These are phyloP conservation scores for Globisporangium polare DNA, from an alignment of 352 stramenopile species.

Conservation along the genomic window DNA sequence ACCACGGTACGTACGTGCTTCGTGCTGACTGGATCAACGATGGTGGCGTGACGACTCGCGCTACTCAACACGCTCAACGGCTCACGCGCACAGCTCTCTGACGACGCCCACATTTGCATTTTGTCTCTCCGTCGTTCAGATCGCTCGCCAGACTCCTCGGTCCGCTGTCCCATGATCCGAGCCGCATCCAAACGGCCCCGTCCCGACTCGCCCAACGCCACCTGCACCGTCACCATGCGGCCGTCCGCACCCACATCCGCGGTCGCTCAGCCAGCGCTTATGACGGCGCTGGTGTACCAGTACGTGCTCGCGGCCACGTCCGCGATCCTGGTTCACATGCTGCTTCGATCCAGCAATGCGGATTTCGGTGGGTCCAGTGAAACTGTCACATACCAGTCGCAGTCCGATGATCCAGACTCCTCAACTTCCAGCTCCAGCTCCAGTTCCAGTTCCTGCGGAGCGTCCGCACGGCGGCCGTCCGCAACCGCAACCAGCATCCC, in stretches of 20 bases:
- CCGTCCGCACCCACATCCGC: neutral
- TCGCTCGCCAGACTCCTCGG: neutral
- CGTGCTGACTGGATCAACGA: neutral
- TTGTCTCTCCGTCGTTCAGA: neutral
- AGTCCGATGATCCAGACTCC: neutral
- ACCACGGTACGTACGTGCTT: neutral
- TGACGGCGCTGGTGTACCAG: constrained; percentile 1
- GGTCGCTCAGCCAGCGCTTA: neutral
- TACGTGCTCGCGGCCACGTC: constrained; percentile 7
- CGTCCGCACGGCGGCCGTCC: neutral
- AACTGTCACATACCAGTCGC: neutral
- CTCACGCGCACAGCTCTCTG: neutral
- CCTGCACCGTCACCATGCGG: neutral
- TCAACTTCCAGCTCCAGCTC: neutral
- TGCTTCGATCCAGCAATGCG: neutral
- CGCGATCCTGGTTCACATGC: constrained; percentile 9
- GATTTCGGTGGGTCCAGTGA: constrained; percentile 7
- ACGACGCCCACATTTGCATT: neutral
- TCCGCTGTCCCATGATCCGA: constrained; percentile 7
- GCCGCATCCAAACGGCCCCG: constrained; percentile 11
- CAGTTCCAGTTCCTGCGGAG: neutral
- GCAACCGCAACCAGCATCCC: neutral
- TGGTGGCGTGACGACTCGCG: neutral
- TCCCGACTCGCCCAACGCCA: neutral
- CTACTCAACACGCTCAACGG: neutral